A percentile compares a stretch with the other conserved stretches of the same genome.
phyloP scores from a whole-genome alignment of 169 alveolate species.

The Prorocentrum cordatum region DNA sequence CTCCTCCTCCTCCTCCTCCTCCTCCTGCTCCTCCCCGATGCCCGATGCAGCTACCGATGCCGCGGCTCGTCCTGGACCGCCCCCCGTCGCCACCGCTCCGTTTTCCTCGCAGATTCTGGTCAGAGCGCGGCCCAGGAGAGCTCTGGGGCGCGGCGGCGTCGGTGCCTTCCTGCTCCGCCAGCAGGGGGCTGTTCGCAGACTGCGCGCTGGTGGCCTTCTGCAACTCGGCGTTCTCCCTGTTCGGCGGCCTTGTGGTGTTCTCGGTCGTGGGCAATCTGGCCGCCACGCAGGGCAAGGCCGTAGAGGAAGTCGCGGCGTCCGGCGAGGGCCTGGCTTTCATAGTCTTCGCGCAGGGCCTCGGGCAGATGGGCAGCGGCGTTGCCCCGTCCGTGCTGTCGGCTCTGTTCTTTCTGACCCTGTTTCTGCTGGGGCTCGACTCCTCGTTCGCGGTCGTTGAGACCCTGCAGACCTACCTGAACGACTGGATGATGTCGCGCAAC shows the following conservation, averaged over 20 bases:
- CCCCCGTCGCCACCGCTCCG: too few species aligned
- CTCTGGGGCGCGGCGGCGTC: too few species aligned
- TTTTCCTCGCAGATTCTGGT: too few species aligned
- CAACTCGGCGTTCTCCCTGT: not conserved
- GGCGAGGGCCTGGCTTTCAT: not conserved
- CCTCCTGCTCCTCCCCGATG: too few species aligned
- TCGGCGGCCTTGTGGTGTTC: not conserved
- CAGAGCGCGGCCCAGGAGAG: too few species aligned
- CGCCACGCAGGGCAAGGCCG: not conserved
- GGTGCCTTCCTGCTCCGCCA: too few species aligned
- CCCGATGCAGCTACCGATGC: too few species aligned
- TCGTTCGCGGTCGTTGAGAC: not conserved
- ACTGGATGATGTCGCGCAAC: not conserved
- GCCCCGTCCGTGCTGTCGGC: not conserved
- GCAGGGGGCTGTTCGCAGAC: not conserved
- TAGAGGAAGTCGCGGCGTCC: not conserved
- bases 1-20: too few species aligned
- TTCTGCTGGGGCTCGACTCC: not conserved
- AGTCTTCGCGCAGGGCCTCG: not conserved
- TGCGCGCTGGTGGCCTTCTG: not conserved
- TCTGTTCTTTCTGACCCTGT: not conserved
- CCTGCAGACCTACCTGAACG: not conserved
- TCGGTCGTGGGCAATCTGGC: not conserved
- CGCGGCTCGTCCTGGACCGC: too few species aligned
- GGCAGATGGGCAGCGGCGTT: not conserved